Base-by-base conservation (phyloP, 164 flowering plant genomes). In the Macadamia tetraphylla region DNA sequence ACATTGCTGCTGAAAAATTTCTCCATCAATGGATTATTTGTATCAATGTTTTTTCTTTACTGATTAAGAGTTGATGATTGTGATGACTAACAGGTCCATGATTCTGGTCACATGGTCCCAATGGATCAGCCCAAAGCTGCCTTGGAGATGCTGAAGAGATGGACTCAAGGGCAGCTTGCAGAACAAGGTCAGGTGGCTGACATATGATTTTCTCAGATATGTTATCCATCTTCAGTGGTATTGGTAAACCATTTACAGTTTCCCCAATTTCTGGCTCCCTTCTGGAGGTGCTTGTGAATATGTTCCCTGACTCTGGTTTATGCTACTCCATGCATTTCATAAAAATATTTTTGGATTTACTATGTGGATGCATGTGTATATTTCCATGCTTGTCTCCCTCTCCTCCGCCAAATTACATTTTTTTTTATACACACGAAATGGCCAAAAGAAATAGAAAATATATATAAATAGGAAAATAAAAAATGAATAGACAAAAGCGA, bases 21-120 rank as follows among this genome's bases (percentile, higher is more conserved):
- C 13, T 11, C 51, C 9, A 8, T 11, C 3, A 46, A 8, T 23
- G 51, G 51, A 1, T 46, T 46, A 46, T 46, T 3, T 17, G 17
- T 53, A 53, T 53, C 18, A 14, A 53, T 9, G 3, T 4, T 46
- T 8, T 11, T 11, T 11, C 51, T 46, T 46, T 14, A 53, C 57
- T 53, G 57, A 53, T 15, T 12, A 12, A 14, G 18, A 4, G 17
- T 14, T 14, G 57, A 23, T 53, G 3, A 17, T 53, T 17, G 51
- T 35, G 29, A 71, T 42, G 29, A 42, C 6, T 29, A 44, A 58
- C 68, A 90, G 96, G 96, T 92, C 9, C 87, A 83, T 49, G 83
- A 91, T 67, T 92, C 97, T 0, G 98, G 98, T 70, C 98, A 93
- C 69, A 86, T 93, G 98, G 98, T 93, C 62, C 97, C 97, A 1